Evolutionary conservation across 495 filamentous ascomycete species (phyloP), one percentile per base, ranked within the genome.

Genomic region (Zalerion maritima): DNA sequence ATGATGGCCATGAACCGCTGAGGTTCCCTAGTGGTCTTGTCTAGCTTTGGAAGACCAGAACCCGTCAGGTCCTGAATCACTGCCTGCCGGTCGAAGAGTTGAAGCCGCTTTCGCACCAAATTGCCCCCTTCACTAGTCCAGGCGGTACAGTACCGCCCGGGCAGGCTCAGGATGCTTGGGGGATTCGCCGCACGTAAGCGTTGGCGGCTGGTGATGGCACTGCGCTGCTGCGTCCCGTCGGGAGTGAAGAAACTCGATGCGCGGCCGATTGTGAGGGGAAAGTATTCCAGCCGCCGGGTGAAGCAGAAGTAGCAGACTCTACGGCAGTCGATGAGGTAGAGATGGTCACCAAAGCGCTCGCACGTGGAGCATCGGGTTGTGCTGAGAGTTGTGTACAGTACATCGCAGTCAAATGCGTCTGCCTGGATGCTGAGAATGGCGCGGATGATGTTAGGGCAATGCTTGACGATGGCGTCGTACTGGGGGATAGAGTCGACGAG

Each of bases 291-390:
- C 6, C 38, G 15, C 24, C 29, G 21, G 11, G 41, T 43, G 29
- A 55, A 54, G 39, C 54, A 59, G 15, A 43, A 43, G 32, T 45
- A 57, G 41, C 55, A 55, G 21, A 57, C 49, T 18, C 50, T 46
- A 21, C 41, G 39, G 35, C 54, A 57, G 12, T 47, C 53, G 28
- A 52, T 36, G 17, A 55, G 32, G 24, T 58, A 57, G 11, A 58
- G 28, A 31, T 58, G 50, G 9, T 33, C 38, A 26, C 51, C 54
- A 21, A 52, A 57, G 14, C 41, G 41, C 19, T 39, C 31, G 38
- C 55, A 60, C 8, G 25, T 47, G 13, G 44, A 39, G 32, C 52
- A 54, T 21, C 50, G 28, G 12, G 29, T 42, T n/a, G 44, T 54
- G 32, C 14, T 42, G 5, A 57, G 45, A 19, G 45, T 48, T 10